Conservation (phyloP, 2,329 filamentous ascomycete species). For the Fusarium buxicola region DNA sequence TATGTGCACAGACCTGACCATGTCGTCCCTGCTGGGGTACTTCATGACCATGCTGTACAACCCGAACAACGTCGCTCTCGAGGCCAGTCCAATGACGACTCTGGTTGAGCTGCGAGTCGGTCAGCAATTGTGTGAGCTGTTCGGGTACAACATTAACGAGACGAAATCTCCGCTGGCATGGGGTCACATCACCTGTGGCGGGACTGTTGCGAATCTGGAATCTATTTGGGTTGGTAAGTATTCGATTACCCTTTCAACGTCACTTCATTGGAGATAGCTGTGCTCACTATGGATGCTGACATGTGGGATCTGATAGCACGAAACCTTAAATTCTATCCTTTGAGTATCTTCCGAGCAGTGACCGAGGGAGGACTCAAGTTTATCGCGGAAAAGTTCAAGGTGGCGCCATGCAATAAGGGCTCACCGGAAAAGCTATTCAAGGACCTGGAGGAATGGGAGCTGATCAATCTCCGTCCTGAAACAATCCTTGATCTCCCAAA, state of each 20-base stretch:
- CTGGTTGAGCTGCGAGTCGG: conserved; percentile 58
- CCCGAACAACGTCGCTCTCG: conserved; percentile 60
- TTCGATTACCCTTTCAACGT: not conserved
- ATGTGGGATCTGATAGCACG: conserved; percentile 47
- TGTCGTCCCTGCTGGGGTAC: conserved; percentile 58
- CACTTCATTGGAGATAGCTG: not conserved
- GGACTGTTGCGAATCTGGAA: conserved; percentile 61
- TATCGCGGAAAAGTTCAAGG: conserved; percentile 54
- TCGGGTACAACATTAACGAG: conserved; percentile 56
- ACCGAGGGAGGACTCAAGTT: conserved; percentile 52
- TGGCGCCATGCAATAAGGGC: conserved; percentile 50
- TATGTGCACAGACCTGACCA: conserved; percentile 58
- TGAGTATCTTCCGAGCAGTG: conserved; percentile 51
- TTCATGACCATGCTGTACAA: conserved; percentile 64
- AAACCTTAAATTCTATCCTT: conserved; percentile 61
- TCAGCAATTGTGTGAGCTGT: conserved; percentile 57
- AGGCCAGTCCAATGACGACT: conserved; percentile 59
- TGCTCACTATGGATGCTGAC: conserved; percentile 20
- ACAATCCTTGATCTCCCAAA: conserved; percentile 56
- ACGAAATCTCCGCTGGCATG: conserved; percentile 49
- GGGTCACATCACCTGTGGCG: conserved; percentile 60
- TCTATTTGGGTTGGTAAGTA: conserved; percentile 56
- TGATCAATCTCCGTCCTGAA: conserved; percentile 57
- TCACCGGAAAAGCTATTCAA: conserved; percentile 50
- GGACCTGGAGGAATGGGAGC: conserved; percentile 55